Percentiles rank a stretch among this genome's conserved stretches.
These are phyloP conservation scores for Daldinia sp. DNA, from an alignment of 2,329 filamentous ascomycete genomes.

Conservation along the genomic window DNA sequence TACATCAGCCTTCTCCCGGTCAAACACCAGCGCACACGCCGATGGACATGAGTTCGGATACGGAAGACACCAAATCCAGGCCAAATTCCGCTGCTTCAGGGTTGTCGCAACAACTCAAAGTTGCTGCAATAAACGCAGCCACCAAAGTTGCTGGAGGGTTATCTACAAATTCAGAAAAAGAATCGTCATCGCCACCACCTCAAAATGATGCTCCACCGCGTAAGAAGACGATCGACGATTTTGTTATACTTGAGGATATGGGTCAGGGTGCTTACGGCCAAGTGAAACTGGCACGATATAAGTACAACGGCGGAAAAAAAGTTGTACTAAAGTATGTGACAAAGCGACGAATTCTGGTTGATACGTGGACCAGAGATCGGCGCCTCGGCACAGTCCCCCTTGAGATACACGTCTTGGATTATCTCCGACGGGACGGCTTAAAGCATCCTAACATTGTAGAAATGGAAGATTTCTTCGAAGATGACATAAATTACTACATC, in stretches of 20 bases:
- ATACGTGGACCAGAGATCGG: constrained; percentile 97
- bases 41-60: constrained; percentile 67
- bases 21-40: constrained; percentile 73
- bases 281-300: constrained; percentile 92
- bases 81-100: constrained; percentile 58
- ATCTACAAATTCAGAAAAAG: constrained; percentile 46
- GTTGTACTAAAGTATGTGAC: constrained; percentile 98
- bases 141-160: constrained; percentile 63
- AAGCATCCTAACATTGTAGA: constrained; percentile 77
- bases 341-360: constrained; percentile 94
- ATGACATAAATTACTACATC: constrained; percentile 96
- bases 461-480: constrained; percentile 81
- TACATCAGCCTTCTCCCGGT: constrained; percentile 82
- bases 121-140: constrained; percentile 67
- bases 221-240: constrained; percentile 91
- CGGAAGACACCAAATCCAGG: constrained; percentile 60
- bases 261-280: constrained; percentile 98
- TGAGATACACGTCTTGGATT: constrained; percentile 97
- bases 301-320: constrained; percentile 79
- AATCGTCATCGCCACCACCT: constrained; percentile 49
- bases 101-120: constrained; percentile 68
- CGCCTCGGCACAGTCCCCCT: constrained; percentile 93
- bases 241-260: constrained; percentile 96
- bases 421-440: constrained; percentile 79
- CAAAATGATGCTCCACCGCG: constrained; percentile 55